Evolutionary conservation across 139 green algal species (phyloP), one percentile per base, ranked within the genome.

Genomic region (Coelastrella sp.): DNA sequence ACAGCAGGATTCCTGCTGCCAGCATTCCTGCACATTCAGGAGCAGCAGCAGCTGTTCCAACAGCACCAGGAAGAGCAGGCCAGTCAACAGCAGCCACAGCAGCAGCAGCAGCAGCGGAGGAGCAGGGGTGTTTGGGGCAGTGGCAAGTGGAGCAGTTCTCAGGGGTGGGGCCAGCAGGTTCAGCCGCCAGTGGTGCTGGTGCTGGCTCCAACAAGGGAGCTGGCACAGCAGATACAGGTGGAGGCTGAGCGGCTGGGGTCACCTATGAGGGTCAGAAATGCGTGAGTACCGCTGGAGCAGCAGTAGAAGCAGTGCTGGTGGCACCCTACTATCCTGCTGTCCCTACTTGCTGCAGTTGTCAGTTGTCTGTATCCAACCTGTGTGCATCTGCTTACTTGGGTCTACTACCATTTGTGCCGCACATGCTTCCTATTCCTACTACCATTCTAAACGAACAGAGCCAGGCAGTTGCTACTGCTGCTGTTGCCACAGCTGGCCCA

Each of bases 201-300:
- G 61, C 91, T 98, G 79, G 97, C 96, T 17, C 97, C 97, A 66
- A 99, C 97, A 10, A 94, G 97, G 11, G 96, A 98, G 96, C 93
- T 98, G n/a, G 96, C 95, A 19, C 91, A 95, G 78, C 96, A 98
- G 92, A 98, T 78, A 7, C 78, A 91, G 87, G 19, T 72, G 11
- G 88, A 91, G 14, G 79, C 78, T 6, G 88, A 88, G 35, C 27
- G 68, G 68, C 19, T 88, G 20, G 84, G 84, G 6, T 73, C 84
- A 58, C 65, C 27, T 8, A 25, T 79, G 35, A 80, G 24, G 49
- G 58, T 88, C 9, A 24, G 20, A 4, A 80, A 80, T 7, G 84
- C 68, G 84, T 88, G 22, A 88, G 84, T 88, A 12, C 11, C 24
- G 4, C 7, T 25, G 24, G n/a, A n/a, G 4, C 19, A 76, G 68